A percentile compares a stretch with the other conserved stretches of the same genome.
Conservation (phyloP, 2,329 filamentous ascomycete genomes). For the Parastagonospora avenae region DNA sequence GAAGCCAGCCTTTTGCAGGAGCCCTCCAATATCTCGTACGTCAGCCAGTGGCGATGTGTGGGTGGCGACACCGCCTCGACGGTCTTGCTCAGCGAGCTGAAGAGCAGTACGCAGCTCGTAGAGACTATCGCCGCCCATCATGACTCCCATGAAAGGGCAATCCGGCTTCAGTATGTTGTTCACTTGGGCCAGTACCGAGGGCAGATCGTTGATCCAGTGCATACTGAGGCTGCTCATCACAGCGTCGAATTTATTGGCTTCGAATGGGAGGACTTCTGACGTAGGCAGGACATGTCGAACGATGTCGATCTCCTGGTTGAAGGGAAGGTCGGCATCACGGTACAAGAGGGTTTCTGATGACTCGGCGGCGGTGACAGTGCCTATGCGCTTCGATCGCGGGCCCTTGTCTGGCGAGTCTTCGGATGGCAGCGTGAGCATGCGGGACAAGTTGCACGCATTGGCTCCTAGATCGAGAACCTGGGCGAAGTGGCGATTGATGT, state of each 20-base stretch:
- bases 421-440: conserved; percentile 68
- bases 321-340: conserved; percentile 75
- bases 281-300: conserved; percentile 75
- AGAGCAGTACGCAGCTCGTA: conserved; percentile 92
- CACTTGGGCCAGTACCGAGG: conserved; percentile 80
- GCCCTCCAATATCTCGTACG: conserved; percentile 85
- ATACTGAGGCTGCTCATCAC: conserved; percentile 87
- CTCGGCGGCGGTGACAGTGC: conserved; percentile 78
- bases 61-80: conserved; percentile 87
- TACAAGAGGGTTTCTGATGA: conserved; percentile 78
- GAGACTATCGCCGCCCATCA: conserved; percentile 93
- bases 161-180: conserved; percentile 89
- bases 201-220: conserved; percentile 98
- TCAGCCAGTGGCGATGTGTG: conserved; percentile 92
- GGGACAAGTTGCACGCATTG: conserved; percentile 92
- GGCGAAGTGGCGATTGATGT: conserved; percentile 88
- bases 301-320: conserved; percentile 75
- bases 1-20: conserved; percentile 87
- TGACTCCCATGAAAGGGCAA: conserved; percentile 88
- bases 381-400: conserved; percentile 73
- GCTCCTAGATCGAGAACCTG: conserved; percentile 90
- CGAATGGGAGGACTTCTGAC: conserved; percentile 77
- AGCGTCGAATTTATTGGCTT: conserved; percentile 79
- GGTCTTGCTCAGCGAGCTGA: conserved; percentile 89
- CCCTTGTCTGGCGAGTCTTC: conserved; percentile 66